These are phyloP conservation scores for Dispira parvispora DNA, from an alignment of 192 early-diverging fungal species.

Conservation along the genomic window DNA sequence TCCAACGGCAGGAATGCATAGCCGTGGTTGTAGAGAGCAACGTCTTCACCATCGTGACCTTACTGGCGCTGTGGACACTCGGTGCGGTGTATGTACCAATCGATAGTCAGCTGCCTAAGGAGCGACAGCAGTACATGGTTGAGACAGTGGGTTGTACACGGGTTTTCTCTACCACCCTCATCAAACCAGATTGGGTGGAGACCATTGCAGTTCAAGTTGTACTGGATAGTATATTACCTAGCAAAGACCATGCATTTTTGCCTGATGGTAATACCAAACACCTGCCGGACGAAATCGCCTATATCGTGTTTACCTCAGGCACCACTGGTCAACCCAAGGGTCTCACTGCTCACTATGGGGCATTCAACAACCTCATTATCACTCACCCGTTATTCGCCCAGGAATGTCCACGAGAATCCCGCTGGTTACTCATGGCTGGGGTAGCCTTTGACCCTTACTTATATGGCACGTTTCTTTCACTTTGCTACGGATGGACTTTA, in stretches of 20 bases:
- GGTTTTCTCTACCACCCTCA: neutral
- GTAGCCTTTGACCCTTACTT: constrained; percentile 2
- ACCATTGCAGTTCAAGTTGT: neutral
- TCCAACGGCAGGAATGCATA: constrained; percentile 1
- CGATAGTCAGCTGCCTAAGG: neutral
- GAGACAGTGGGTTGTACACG: neutral
- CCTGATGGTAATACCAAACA: neutral
- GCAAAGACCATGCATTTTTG: neutral
- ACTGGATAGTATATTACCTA: neutral
- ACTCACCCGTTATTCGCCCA: too few relatives aligned
- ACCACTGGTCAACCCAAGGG: constrained; percentile 22
- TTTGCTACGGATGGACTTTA: neutral
- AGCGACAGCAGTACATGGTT: constrained; percentile 3
- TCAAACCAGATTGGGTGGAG: neutral
- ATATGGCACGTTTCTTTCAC: neutral
- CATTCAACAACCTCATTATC: neutral
- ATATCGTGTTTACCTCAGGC: constrained; percentile 17
- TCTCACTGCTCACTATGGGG: constrained; percentile 8
- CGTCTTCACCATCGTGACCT: neutral
- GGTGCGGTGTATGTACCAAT: constrained; percentile 7
- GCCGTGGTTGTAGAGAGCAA: neutral
- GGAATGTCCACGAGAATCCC: neutral
- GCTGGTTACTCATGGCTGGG: neutral
- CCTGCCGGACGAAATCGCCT: neutral
- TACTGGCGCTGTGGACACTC: constrained; percentile 3